Evolutionary conservation across 2,329 filamentous ascomycete species (phyloP), one percentile per base, ranked within the genome.

Genomic region (Aspergillus sp.): DNA sequence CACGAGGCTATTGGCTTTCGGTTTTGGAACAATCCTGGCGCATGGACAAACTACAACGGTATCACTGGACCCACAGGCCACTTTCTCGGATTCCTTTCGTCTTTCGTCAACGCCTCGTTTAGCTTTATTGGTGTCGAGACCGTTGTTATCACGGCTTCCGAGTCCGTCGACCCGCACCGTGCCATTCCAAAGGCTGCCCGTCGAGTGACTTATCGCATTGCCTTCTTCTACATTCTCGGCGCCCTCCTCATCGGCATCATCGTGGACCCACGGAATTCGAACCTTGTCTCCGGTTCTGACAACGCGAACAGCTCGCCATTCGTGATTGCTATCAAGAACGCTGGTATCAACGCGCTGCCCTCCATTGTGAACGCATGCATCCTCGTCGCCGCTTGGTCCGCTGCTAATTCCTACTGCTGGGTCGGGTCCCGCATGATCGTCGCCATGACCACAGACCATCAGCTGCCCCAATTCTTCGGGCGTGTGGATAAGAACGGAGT

Each of bases 381-480:
- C 25, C 25, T 30, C 25, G 25, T 30, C 25, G 25, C 25, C 3
- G 25, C 25, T 12, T 30, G 25, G 25, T 30, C 25, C 10, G 25
- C 25, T 10, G 25, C 9, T 12, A 30, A 30, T 30, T 30, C 25
- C 10, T 30, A 30, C 25, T 30, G 25, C 10, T 30, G 25, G 25
- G 25, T 30, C 1, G 81, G 80, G 23, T 81, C 80, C 0, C 75
- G 82, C 42, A 78, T 81, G 30, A 68, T 84, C 4, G 80, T 81
- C 53, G 79, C 76, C 3, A 68, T 84, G 46, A 81, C 81, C 0
- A 72, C 81, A 12, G 80, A 83, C 62, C 68, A 70, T 17, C 80
- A 83, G 52, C 77, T 82, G 0, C 81, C 81, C 0, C 69, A 72
- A 41, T 58, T 83, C 53, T 82, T 83, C 57, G 25, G 67, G 79